Conservation (phyloP, 139 green algal species). For the Dunaliella sp. region DNA sequence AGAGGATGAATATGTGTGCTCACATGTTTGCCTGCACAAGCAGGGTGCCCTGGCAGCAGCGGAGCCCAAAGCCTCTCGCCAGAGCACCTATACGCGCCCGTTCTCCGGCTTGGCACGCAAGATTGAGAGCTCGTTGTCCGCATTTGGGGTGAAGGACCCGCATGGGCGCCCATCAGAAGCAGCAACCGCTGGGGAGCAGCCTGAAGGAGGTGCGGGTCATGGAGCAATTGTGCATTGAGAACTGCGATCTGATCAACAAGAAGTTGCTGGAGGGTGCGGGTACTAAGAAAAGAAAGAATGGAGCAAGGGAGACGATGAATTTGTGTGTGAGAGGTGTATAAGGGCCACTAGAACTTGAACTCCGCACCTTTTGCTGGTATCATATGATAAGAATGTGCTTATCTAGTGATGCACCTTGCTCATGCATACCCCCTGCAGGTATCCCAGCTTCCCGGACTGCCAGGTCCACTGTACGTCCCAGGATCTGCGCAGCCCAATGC, state of each 20-base stretch:
- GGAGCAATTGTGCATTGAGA: too few relatives aligned
- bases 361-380: too few relatives aligned
- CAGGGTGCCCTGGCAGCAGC: constrained; percentile 1
- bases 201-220: background rate
- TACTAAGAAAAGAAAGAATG: too few relatives aligned
- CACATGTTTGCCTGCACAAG: background rate
- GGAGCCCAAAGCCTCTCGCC: background rate
- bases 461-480: background rate
- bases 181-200: background rate
- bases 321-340: too few relatives aligned
- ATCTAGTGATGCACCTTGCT: too few relatives aligned
- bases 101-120: constrained; percentile 31
- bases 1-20: background rate
- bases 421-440: too few relatives aligned
- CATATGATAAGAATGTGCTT: too few relatives aligned
- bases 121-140: constrained; percentile 34
- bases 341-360: too few relatives aligned
- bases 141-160: constrained; percentile 32
- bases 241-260: too few relatives aligned
- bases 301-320: too few relatives aligned
- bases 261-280: too few relatives aligned
- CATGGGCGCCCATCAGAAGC: background rate
- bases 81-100: constrained; percentile 4
- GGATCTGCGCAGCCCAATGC: background rate
- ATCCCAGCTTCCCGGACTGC: background rate